Base-by-base conservation (phyloP, 2,329 filamentous ascomycete species). In the Dactylella cylindrospora region DNA sequence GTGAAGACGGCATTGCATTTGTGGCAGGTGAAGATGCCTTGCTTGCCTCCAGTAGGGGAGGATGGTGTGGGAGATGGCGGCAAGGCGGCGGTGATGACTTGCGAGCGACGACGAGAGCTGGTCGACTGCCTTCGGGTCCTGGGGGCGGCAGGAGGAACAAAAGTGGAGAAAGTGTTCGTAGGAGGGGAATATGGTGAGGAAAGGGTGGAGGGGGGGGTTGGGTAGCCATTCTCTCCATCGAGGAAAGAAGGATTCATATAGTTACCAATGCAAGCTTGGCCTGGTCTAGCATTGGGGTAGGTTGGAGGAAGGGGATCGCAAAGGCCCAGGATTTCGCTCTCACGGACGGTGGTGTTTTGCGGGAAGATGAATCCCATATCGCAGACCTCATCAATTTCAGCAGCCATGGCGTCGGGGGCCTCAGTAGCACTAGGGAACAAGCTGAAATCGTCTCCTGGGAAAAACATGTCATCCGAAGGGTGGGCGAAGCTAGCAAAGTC, bases 381-480 rank as follows among this genome's bases (percentile, higher is more conserved):
- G n/a, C 53, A 54, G 20, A 62, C 57, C 20, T 35, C 36, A 31
- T 62, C 57, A 5, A 62, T 36, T 10, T 54, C 57, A 23, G 44
- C 55, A 29, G 55, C 41, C 40, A 61, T 49, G 8, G 39, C 43
- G 4, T 10, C 28, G n/a, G n/a, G n/a, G n/a, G n/a, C n/a, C n/a
- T n/a, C n/a, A n/a, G n/a, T n/a, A n/a, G n/a, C n/a, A n/a, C n/a
- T n/a, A n/a, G n/a, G n/a, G 38, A 62, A 62, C 57, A 62, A 54
- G 44, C 43, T 62, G 33, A 62, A 62, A 19, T 54, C 57, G n/a
- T 61, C 54, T 7, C 47, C 47, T n/a, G 54, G 54, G 26, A 61
- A 61, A 17, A 46, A 46, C 28, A 47, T 47, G 39, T 62, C 57
- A n/a, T n/a, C n/a, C n/a, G n/a, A n/a, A n/a, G 4, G 54, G 32